These are phyloP conservation scores for Chytridiales sp. DNA, from an alignment of 371 early-diverging fungal genomes.

Conservation along the genomic window DNA sequence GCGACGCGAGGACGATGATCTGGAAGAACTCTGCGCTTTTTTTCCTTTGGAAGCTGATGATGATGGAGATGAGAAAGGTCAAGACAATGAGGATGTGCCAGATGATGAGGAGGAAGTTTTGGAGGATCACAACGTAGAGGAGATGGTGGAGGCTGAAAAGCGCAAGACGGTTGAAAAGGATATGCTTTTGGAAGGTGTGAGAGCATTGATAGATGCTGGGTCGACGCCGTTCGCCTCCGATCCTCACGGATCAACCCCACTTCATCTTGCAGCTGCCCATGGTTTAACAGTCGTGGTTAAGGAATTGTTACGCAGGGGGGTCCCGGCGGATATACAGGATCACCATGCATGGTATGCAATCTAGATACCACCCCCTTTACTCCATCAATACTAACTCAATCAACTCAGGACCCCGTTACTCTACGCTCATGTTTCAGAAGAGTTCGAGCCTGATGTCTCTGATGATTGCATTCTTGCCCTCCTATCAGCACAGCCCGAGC, in stretches of 20 bases:
- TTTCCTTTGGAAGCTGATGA: neutral
- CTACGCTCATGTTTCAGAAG: conserved; percentile 20
- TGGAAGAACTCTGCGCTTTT: neutral
- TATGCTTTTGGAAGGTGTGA: conserved; percentile 9
- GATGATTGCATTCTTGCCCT: conserved; percentile 28
- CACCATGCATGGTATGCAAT: conserved; percentile 11
- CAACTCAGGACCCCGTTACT: conserved; percentile 19
- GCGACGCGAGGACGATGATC: conserved; percentile 10
- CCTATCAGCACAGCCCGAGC: conserved; percentile 13
- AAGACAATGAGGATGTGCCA: conserved; percentile 2
- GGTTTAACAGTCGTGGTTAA: conserved; percentile 15
- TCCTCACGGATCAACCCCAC: conserved; percentile 5
- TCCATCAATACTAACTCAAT: neutral
- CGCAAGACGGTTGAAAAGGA: conserved; percentile 1
- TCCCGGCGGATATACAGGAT: conserved; percentile 19
- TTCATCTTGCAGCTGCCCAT: conserved; percentile 22
- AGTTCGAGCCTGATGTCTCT: conserved; percentile 7
- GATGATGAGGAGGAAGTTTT: conserved; percentile 2
- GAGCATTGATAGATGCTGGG: neutral
- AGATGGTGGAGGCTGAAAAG: neutral
- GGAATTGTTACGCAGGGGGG: conserved; percentile 1
- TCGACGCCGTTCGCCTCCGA: neutral
- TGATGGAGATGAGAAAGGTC: neutral
- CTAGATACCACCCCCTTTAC: neutral
- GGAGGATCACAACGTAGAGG: neutral